Percentiles rank a stretch among this genome's conserved stretches.
Evolutionary conservation across 805 yeast genomes (phyloP).

Genomic region (Candida vaughaniae): DNA sequence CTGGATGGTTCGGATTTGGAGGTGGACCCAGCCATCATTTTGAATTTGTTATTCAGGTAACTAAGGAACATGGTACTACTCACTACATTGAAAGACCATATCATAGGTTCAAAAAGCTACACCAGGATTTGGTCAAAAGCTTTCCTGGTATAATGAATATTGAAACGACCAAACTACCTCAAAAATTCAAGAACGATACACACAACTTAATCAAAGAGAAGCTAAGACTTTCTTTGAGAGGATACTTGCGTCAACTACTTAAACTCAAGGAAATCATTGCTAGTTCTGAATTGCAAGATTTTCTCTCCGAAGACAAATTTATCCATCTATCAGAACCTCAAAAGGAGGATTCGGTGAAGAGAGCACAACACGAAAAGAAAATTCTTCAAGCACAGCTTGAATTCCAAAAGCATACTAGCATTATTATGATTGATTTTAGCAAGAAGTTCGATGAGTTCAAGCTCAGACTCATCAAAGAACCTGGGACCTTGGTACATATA

Average conservation of each 20-base stretch:
- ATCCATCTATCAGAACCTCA: constrained; percentile 41
- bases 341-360: constrained; percentile 51
- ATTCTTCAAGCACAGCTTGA: constrained; percentile 59
- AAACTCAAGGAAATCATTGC: constrained; percentile 55
- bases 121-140: constrained; percentile 46
- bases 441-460: constrained; percentile 61
- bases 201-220: constrained; percentile 64
- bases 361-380: constrained; percentile 61
- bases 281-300: constrained; percentile 51
- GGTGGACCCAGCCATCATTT: constrained; percentile 25
- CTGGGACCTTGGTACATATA: constrained; percentile 56
- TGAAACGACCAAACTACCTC: constrained; percentile 52
- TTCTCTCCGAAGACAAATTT: constrained; percentile 46
- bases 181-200: constrained; percentile 42
- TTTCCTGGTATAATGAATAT: constrained; percentile 65
- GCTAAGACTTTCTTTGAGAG: constrained; percentile 72
- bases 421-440: constrained; percentile 53
- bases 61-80: constrained; percentile 17
- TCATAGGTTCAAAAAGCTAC: constrained; percentile 62
- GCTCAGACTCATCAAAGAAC: constrained; percentile 46
- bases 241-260: constrained; percentile 58
- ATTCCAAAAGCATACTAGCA: constrained; percentile 70
- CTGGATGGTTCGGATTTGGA: constrained; percentile 10
- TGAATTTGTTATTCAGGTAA: constrained; percentile 51
- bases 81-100: constrained; percentile 63